A percentile compares a stretch with the other conserved stretches of the same genome.
phyloP scores from a whole-genome alignment of 495 filamentous ascomycete genomes.

The Hypoxylon perforatum region DNA sequence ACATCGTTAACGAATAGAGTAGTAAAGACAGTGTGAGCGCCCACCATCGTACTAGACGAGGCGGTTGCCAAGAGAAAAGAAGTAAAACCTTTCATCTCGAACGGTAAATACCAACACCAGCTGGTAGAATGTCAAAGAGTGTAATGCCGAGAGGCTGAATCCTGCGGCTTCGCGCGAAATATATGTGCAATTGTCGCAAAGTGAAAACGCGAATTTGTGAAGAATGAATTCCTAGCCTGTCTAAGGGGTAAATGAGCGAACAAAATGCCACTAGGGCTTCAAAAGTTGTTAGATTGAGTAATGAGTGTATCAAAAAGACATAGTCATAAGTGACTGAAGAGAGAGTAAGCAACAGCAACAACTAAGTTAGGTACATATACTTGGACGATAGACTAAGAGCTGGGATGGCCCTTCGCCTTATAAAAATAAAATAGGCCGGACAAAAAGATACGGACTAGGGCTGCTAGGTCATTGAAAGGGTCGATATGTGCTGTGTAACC shows the following conservation, averaged over 20 bases:
- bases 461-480: background rate
- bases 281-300: background rate
- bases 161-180: background rate
- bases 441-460: background rate
- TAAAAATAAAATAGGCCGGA: background rate
- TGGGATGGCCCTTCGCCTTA: background rate
- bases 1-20: constrained; percentile 72
- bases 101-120: background rate
- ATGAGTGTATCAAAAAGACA: constrained; percentile 4
- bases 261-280: background rate
- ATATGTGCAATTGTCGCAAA: constrained; percentile 1
- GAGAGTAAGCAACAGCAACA: constrained; percentile 2
- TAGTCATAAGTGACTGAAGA: constrained; percentile 14
- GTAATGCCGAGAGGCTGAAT: constrained; percentile 5
- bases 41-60: constrained; percentile 40
- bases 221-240: background rate
- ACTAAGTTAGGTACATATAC: background rate
- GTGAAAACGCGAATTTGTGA: constrained; percentile 1
- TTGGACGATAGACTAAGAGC: background rate
- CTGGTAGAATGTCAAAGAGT: constrained; percentile 4
- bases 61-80: constrained; percentile 42
- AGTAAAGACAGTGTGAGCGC: constrained; percentile 74
- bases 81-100: constrained; percentile 43
- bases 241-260: constrained; percentile 25
- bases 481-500: constrained; percentile 11